Conservation (phyloP, 106 monocot genomes). For the Acorus calamus region DNA sequence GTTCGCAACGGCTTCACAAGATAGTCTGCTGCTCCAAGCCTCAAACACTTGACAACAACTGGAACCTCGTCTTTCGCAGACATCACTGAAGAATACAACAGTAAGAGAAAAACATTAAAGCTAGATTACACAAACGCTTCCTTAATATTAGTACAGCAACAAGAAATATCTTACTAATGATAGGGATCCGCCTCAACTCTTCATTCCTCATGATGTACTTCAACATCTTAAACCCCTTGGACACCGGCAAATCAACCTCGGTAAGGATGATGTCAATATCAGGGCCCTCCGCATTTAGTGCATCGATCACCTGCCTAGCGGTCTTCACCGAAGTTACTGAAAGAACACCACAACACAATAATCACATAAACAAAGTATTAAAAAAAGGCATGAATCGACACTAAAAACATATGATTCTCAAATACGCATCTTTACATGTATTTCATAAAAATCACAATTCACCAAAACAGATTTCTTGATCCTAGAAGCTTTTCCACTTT, state of each 20-base stretch:
- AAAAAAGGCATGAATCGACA: neutral
- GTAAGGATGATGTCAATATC: constrained; percentile 64
- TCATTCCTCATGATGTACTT: constrained; percentile 47
- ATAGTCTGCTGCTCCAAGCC: constrained; percentile 74
- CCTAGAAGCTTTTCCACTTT: too few relatives aligned
- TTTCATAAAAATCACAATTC: too few relatives aligned
- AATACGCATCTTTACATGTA: too few relatives aligned
- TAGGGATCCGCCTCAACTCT: constrained; percentile 51
- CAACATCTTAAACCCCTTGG: constrained; percentile 64
- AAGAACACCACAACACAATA: neutral
- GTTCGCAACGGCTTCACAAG: constrained; percentile 64
- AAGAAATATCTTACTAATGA: constrained; percentile 39
- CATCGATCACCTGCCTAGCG: constrained; percentile 58
- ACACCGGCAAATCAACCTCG: constrained; percentile 52
- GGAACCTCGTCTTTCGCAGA: constrained; percentile 64
- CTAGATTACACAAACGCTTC: too few relatives aligned
- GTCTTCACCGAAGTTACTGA: constrained; percentile 56
- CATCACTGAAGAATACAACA: constrained; percentile 39
- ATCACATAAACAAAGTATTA: neutral
- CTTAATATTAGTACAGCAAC: too few relatives aligned
- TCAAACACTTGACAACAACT: constrained; percentile 62
- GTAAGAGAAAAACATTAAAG: neutral
- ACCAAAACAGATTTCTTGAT: too few relatives aligned
- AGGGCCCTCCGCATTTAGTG: constrained; percentile 31
- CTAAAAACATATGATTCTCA: too few relatives aligned